Conservation (phyloP, 2,329 filamentous ascomycete genomes). For the Colletotrichum cuscutae region DNA sequence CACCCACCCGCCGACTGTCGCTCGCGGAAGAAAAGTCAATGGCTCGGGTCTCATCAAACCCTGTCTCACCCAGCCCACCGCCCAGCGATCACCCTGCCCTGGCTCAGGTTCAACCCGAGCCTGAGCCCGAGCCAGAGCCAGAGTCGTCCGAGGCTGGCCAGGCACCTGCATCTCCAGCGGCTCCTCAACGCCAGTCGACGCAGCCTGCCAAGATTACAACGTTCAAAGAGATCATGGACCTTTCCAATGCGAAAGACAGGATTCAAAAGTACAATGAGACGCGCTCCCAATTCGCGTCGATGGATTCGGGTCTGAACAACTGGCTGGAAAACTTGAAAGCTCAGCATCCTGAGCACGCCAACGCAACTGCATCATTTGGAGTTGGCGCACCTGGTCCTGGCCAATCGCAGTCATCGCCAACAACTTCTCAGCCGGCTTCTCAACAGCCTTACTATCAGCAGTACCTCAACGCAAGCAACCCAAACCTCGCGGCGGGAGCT, state of each 20-base stretch:
- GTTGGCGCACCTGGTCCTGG: conserved; percentile 34
- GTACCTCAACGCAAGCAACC: conserved; percentile 61
- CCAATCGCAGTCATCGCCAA: conserved; percentile 33
- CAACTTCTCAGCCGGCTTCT: conserved; percentile 39
- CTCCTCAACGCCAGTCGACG: conserved; percentile 34
- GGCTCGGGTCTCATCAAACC: conserved; percentile 46
- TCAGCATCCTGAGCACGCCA: conserved; percentile 60
- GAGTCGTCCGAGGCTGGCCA: conserved; percentile 2
- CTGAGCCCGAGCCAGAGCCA: not conserved
- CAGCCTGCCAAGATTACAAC: conserved; percentile 56
- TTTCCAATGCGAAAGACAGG: conserved; percentile 73
- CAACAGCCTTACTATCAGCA: conserved; percentile 67
- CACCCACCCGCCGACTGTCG: conserved; percentile 47
- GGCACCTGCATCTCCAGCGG: conserved; percentile 35
- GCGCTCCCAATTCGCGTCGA: conserved; percentile 74
- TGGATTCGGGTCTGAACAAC: conserved; percentile 78
- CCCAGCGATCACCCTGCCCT: conserved; percentile 52
- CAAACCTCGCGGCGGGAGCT: conserved; percentile 44
- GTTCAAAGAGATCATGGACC: conserved; percentile 82
- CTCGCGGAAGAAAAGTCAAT: conserved; percentile 57
- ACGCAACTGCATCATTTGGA: conserved; percentile 46
- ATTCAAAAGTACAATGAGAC: conserved; percentile 80
- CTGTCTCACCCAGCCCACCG: conserved; percentile 48
- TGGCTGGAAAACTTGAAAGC: conserved; percentile 62
- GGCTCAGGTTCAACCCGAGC: conserved; percentile 8